phyloP scores from a whole-genome alignment of 345 rosid genomes.

The Sisymbrium irio region DNA sequence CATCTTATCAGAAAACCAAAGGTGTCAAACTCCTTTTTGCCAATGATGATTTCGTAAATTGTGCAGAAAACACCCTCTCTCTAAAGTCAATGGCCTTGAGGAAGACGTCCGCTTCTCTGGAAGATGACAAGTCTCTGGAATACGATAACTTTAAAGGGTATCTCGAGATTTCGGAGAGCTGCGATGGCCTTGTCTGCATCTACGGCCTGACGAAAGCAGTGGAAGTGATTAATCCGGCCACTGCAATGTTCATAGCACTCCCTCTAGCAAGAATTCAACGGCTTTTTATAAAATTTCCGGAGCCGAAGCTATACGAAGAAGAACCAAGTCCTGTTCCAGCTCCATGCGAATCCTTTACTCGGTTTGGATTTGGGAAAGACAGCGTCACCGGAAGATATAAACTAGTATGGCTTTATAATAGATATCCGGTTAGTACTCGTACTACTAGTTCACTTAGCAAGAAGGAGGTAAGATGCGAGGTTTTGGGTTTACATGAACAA shows the following conservation, averaged over 20 bases:
- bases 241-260: neutral
- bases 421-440: neutral
- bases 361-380: constrained; percentile 5
- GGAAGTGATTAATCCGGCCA: neutral
- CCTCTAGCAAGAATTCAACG: constrained; percentile 2
- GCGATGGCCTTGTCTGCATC: constrained; percentile 12
- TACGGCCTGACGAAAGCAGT: neutral
- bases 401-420: constrained; percentile 5
- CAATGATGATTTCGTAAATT: neutral
- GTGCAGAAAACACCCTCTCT: neutral
- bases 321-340: neutral
- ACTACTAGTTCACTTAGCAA: neutral
- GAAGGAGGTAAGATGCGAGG: neutral
- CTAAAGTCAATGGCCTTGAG: neutral
- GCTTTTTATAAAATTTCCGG: too few relatives aligned
- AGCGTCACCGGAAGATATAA: neutral
- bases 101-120: neutral
- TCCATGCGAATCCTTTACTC: neutral
- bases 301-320: too few relatives aligned
- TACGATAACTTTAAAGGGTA: neutral
- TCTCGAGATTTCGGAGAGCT: neutral
- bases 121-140: neutral
- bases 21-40: neutral
- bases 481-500: neutral
- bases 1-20: neutral